phyloP scores from a whole-genome alignment of 352 stramenopile genomes.

The Phytophthora pini region DNA sequence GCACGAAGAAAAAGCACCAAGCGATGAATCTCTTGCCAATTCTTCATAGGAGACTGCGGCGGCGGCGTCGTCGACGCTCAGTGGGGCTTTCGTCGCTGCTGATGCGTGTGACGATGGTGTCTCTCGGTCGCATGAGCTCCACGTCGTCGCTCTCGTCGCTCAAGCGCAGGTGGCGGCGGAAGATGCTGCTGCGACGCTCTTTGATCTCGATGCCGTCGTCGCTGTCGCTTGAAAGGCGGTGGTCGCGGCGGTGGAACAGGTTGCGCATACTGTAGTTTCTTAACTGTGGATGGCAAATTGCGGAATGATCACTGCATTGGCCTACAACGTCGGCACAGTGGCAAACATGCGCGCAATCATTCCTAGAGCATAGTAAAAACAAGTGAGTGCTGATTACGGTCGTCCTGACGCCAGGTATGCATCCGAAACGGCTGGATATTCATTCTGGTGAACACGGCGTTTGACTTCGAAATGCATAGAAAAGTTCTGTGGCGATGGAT shows the following conservation, averaged over 20 bases:
- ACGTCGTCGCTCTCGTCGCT: conserved; percentile 35
- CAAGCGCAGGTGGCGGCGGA: conserved; percentile 25
- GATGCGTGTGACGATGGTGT: conserved; percentile 49
- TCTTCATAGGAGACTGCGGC: conserved; percentile 19
- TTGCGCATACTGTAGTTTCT: conserved; percentile 32
- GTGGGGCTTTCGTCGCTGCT: conserved; percentile 26
- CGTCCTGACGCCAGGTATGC: neutral
- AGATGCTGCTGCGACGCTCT: conserved; percentile 37
- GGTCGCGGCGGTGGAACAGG: conserved; percentile 39
- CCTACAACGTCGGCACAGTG: too few species aligned
- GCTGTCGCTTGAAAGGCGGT: conserved; percentile 23
- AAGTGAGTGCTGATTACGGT: conserved; percentile 17
- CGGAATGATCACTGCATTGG: conserved; percentile 15
- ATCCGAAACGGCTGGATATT: conserved; percentile 12
- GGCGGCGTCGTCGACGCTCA: conserved; percentile 27
- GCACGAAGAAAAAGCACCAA: too few species aligned
- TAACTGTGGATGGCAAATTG: conserved; percentile 15
- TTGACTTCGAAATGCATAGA: neutral
- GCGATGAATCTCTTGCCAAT: conserved; percentile 4
- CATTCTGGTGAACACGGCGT: conserved; percentile 4
- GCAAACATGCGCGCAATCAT: conserved; percentile 25
- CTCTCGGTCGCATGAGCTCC: conserved; percentile 42
- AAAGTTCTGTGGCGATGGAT: too few species aligned
- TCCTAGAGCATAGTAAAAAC: conserved; percentile 21
- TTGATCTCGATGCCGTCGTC: conserved; percentile 28